A percentile compares a stretch with the other conserved stretches of the same genome.
Evolutionary conservation across 2,329 filamentous ascomycete species (phyloP).

Genomic region (Diaporthe vaccinii): DNA sequence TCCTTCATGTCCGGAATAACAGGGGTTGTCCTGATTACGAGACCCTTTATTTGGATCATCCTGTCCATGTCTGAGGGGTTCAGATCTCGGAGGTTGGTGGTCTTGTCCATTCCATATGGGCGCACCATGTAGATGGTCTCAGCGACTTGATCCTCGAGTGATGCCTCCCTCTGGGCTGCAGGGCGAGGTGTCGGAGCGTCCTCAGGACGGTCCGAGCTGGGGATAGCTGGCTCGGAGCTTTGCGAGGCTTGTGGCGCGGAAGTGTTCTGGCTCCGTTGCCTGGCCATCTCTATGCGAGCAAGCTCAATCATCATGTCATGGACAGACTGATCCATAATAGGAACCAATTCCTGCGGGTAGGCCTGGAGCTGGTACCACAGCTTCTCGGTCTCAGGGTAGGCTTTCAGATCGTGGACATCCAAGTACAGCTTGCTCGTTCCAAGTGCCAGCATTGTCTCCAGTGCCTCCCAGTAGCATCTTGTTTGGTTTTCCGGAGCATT

Average conservation of each 20-base stretch:
- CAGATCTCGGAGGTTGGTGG: conserved; percentile 91
- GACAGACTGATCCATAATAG: conserved; percentile 93
- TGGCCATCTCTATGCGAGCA: conserved; percentile 82
- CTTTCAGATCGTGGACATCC: conserved; percentile 88
- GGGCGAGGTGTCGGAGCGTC: conserved; percentile 60
- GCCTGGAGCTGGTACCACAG: conserved; percentile 95
- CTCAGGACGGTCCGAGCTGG: conserved; percentile 81
- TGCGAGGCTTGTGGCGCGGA: conserved; percentile 63
- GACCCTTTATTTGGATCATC: conserved; percentile 91
- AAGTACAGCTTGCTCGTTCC: conserved; percentile 88
- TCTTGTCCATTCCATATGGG: conserved; percentile 88
- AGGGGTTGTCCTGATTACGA: conserved; percentile 95
- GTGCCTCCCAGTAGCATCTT: conserved; percentile 85
- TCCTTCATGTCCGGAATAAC: conserved; percentile 99
- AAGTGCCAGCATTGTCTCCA: conserved; percentile 92
- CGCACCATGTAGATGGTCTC: conserved; percentile 86
- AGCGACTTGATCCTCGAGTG: conserved; percentile 85
- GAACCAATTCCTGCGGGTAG: conserved; percentile 96
- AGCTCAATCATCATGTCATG: conserved; percentile 95
- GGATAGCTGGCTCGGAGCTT: conserved; percentile 83
- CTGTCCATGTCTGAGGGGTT: conserved; percentile 98
- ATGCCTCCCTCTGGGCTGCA: conserved; percentile 62
- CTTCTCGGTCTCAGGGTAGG: conserved; percentile 93
- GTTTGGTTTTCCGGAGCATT: conserved; percentile 79
- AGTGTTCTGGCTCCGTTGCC: conserved; percentile 73